Base-by-base conservation (phyloP, 108 stramenopile species). In the Skeletonema marinoi region DNA sequence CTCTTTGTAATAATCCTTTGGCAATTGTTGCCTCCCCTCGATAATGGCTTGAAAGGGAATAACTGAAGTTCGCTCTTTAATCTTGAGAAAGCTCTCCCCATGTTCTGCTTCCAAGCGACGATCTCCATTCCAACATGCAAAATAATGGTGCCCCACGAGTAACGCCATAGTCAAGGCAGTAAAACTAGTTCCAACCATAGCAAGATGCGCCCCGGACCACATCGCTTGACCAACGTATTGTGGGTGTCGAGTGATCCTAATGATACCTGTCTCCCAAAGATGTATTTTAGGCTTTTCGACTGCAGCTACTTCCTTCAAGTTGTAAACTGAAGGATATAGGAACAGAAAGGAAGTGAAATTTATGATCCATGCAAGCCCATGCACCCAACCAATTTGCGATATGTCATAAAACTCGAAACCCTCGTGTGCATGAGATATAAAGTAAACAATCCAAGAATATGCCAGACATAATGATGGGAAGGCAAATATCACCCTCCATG, bases 201-300 rank as follows among this genome's bases (percentile, higher is more conserved):
- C 84, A 13, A 92, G 77, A 74, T 99, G 98, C 2, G 97, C 97
- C 1, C 74, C 86, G 74, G 94, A 91, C 98, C 98, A 99, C 90
- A 98, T 78, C 16, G 65, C 74, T 74, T 99, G 98, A 19, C 98
- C 98, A 4, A 97, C 85, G 60, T 84, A 85, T 74, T 99, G 98
- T 16, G 98, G 98, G 82, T 99, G 98, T 2, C 98, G 88, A 29
- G 98, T 98, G 78, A 98, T 97, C 12, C 98, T 87, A 65, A 90
- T 97, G n/a, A 98, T 85, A 0, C 98, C 98, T 32, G 97, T 98
- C 60, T 97, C 97, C 96, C 96, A 98, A 60, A 98, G 67, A 71
- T 86, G 89, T 30, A 98, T 70, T 74, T 94, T 83, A 5, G 95
- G 97, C 35, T 69, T 78, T 60, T 95, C 88, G 6, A 96, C 86